phyloP scores from a whole-genome alignment of 2,329 filamentous ascomycete genomes.

The Colletotrichum lupini region DNA sequence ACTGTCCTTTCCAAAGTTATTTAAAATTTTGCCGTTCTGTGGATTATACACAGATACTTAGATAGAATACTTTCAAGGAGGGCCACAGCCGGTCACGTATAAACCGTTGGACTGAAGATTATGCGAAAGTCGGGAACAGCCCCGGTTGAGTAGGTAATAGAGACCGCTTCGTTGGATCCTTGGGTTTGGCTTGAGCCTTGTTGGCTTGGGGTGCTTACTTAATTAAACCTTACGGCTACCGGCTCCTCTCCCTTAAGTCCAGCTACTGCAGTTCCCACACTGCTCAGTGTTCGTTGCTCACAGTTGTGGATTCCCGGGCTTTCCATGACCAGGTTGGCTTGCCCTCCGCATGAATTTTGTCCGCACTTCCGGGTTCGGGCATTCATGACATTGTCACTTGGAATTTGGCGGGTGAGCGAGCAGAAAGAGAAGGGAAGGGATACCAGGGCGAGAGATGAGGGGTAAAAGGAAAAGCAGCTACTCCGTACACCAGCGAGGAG shows the following conservation, averaged over 20 bases:
- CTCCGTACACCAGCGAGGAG: neutral
- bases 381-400: conserved; percentile 2
- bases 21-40: neutral
- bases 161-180: neutral
- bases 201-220: neutral
- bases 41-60: neutral
- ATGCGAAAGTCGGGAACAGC: conserved; percentile 26
- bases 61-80: too few relatives aligned
- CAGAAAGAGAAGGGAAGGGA: neutral
- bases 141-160: neutral
- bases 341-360: conserved; percentile 6
- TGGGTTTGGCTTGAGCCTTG: neutral
- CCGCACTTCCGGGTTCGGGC: conserved; percentile 1
- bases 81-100: neutral
- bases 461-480: neutral
- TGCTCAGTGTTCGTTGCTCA: neutral
- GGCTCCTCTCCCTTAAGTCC: neutral
- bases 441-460: conserved; percentile 13
- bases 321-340: conserved; percentile 6
- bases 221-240: conserved; percentile 12
- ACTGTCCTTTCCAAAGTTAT: too few relatives aligned
- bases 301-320: neutral
- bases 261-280: neutral
- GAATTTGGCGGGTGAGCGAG: neutral
- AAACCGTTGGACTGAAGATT: neutral